A percentile compares a stretch with the other conserved stretches of the same genome.
Evolutionary conservation across 176 grass and related monocot species (phyloP).

Genomic region (bread wheat (Triticum aestivum)): DNA sequence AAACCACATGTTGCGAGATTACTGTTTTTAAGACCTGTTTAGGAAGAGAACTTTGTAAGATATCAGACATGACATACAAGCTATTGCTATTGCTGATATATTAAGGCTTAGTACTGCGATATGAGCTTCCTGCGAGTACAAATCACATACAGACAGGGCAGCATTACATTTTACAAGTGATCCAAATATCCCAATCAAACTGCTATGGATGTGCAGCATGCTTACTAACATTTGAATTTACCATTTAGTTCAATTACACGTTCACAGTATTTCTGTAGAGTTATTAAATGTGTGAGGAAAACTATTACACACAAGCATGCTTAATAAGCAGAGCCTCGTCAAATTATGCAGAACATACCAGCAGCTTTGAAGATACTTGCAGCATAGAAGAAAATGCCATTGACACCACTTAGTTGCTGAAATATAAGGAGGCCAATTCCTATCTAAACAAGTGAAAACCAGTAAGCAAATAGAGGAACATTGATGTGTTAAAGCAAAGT

Average conservation of each 20-base stretch:
- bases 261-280: slow-evolving; percentile 5
- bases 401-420: slow-evolving; percentile 88
- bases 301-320: background rate
- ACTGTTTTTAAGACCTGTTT: slow-evolving; percentile 77
- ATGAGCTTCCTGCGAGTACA: slow-evolving; percentile 4
- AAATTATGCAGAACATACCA: slow-evolving; percentile 42
- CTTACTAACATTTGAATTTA: slow-evolving; percentile 11
- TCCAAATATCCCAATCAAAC: background rate
- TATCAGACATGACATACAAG: slow-evolving; percentile 1
- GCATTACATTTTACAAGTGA: slow-evolving; percentile 14
- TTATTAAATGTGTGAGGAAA: background rate
- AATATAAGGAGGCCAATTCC: slow-evolving; percentile 85
- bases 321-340: slow-evolving; percentile 4
- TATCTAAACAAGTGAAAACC: slow-evolving; percentile 48
- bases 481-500: slow-evolving; percentile 3
- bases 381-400: slow-evolving; percentile 91
- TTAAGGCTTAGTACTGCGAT: background rate
- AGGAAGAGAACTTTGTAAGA: slow-evolving; percentile 30
- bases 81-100: background rate
- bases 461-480: slow-evolving; percentile 20
- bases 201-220: background rate
- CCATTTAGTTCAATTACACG: background rate
- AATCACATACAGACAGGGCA: slow-evolving; percentile 4
- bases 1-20: slow-evolving; percentile 87
- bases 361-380: slow-evolving; percentile 90